Conservation (phyloP, 2,329 filamentous ascomycete species). For the Beauveria rudraprayagi region DNA sequence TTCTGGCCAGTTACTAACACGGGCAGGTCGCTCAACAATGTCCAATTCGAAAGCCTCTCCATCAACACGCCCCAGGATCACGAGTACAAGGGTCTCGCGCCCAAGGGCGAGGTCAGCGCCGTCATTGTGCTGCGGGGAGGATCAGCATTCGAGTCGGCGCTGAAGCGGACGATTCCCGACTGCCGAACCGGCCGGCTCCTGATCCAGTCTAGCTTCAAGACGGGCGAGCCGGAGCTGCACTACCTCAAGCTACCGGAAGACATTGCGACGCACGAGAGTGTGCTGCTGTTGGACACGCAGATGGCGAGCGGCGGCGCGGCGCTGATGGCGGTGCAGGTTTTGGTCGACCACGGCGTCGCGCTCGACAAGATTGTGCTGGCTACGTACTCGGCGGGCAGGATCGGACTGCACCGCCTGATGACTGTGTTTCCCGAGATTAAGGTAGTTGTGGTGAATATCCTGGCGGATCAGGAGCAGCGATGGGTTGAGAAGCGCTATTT, state of each 20-base stretch:
- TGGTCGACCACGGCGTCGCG: conserved; percentile 85
- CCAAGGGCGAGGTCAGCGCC: conserved; percentile 69
- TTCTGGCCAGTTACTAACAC: background rate
- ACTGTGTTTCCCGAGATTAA: conserved; percentile 83
- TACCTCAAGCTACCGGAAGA: conserved; percentile 73
- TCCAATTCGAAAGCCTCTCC: conserved; percentile 55
- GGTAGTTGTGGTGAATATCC: conserved; percentile 76
- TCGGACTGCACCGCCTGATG: conserved; percentile 75
- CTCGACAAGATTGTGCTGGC: conserved; percentile 84
- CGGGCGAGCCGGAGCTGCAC: conserved; percentile 87
- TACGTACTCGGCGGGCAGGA: conserved; percentile 80
- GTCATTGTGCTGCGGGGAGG: conserved; percentile 86
- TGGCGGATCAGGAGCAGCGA: conserved; percentile 72
- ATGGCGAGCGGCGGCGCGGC: conserved; percentile 83
- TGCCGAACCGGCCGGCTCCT: conserved; percentile 82
- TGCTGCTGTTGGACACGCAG: conserved; percentile 84
- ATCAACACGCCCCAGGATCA: conserved; percentile 65
- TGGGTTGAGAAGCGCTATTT: conserved; percentile 91
- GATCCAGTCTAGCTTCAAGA: conserved; percentile 80
- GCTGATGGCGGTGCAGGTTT: conserved; percentile 92
- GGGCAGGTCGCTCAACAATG: conserved; percentile 64
- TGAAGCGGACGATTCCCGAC: conserved; percentile 87
- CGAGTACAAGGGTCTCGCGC: conserved; percentile 62
- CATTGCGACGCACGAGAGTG: conserved; percentile 66
- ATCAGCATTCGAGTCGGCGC: conserved; percentile 76